Base-by-base conservation (phyloP, 257 asterid species). In the Prunella vulgaris region DNA sequence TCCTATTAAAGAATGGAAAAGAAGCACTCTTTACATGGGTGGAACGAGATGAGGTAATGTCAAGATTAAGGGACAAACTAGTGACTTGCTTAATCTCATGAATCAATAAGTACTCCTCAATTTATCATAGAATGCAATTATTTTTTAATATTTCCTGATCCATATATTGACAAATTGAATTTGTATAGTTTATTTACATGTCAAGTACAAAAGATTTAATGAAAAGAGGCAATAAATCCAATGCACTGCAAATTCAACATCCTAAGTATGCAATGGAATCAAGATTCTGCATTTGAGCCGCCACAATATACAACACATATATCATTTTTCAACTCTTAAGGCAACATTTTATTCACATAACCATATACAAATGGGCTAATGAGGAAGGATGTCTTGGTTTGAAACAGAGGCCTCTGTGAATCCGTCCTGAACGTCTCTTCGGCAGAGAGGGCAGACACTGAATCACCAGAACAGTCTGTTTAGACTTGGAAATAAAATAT, bases 361-460 rank as follows among this genome's bases (percentile, higher is more conserved):
- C 48, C 44, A 54, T 37, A 20, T n/a, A 61, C 3, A 25, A 42
- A 52, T 24, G 69, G 33, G 60, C 38, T 65, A 58, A 46, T 12
- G 44, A 57, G 25, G 37, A 52, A 54, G 4, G 32, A 20, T 58
- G 33, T 70, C 78, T 20, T 73, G 66, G 69, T 69, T 74, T 17
- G 87, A 77, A 40, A 21, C 62, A 57, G 85, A 73, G 72, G 73
- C 61, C 59, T 78, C 85, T 30, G 77, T 63, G 28, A 52, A 63
- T 60, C 83, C 93, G 48, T 83, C 87, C 17, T 80, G 80, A 42
- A 90, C 93, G 69, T 90, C 91, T 72, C 87, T 83, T 13, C 97
- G 86, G 78, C 97, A 90, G 56, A 90, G 86, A 28, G 95, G 93
- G 81, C 93, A 90, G 38, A 86, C 90, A 65, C 97, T 90, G 75